A percentile compares a stretch with the other conserved stretches of the same genome.
Evolutionary conservation across 2,329 filamentous ascomycete species (phyloP).

Genomic region (Fusarium sp.): DNA sequence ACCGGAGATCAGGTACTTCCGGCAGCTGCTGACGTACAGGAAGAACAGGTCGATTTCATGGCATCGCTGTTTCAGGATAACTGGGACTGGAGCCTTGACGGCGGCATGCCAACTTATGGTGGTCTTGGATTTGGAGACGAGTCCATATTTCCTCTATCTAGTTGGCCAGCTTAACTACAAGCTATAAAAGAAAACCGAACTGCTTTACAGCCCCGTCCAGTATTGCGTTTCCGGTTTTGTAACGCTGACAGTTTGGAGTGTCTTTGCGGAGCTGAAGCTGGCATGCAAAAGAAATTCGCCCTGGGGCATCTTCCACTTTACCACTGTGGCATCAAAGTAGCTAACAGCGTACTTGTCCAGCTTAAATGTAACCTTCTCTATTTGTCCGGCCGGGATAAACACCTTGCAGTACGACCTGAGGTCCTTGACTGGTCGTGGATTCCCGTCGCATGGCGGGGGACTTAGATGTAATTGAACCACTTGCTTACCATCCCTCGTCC

Average conservation of each 20-base stretch:
- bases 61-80: background rate
- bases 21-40: too few species aligned
- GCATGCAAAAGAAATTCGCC: background rate
- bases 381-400: accelerated
- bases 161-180: background rate
- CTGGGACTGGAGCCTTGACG: constrained; percentile 3
- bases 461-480: background rate
- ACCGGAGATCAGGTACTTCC: too few species aligned
- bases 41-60: too few species aligned
- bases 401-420: background rate
- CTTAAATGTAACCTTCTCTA: background rate
- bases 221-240: background rate
- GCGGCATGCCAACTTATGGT: background rate
- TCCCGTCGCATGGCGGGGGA: background rate
- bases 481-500: background rate
- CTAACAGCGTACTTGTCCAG: constrained; percentile 11
- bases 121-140: constrained; percentile 1
- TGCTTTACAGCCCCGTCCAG: background rate
- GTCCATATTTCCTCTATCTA: background rate
- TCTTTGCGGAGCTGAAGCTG: background rate
- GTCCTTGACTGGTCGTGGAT: background rate
- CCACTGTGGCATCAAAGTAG: background rate
- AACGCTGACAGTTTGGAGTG: background rate
- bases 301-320: background rate
- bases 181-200: accelerated